Evolutionary conservation across 208 protist species (phyloP), one percentile per base, ranked within the genome.

Genomic region (Trypanosomatidae sp.): DNA sequence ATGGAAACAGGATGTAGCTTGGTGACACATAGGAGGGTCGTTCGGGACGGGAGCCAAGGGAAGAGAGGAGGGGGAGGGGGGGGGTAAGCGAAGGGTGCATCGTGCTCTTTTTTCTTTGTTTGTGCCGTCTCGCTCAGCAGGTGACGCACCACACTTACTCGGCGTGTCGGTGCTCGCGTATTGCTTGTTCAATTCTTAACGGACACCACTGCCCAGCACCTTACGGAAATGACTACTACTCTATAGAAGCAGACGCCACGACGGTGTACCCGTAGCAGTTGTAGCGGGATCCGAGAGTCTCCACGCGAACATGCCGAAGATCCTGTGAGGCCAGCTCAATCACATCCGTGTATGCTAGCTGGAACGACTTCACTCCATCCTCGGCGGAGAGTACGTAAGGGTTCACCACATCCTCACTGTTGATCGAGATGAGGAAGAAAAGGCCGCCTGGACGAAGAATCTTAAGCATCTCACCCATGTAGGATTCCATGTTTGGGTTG

Each of bases 361-460:
- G 68, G 46, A 91, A 89, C 19, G 41, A 60, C 58, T 83, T 86
- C 17, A 60, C 44, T 0, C 55, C 62, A 47, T 82, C 69, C 28
- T 69, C 65, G 36, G 62, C 71, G 4, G 76, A 71, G 39, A 90
- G 78, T 22, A 87, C 62, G 67, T 92, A 92, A 15, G 79, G 73
- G 47, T 75, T 75, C 8, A 92, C 46, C 0, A 89, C 73, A 44
- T 90, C 84, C 41, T 77, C 81, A 41, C 76, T 74, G 73, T 92
- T 92, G 60, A 90, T 92, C 12, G 82, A 88, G 65, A 92, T 85
- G 72, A 92, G n/a, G 52, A 89, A 88, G 44, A 86, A 55, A 0
- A 79, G 17, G 0, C 85, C 85, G 49, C 85, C 87, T 9, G 67
- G 66, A 2, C 73, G 71, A 43, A 89, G 64, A 7, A 80, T 74